A percentile compares a stretch with the other conserved stretches of the same genome.
Conservation (phyloP, 2,329 filamentous ascomycete species). For the Chaetomiaceae sp. region DNA sequence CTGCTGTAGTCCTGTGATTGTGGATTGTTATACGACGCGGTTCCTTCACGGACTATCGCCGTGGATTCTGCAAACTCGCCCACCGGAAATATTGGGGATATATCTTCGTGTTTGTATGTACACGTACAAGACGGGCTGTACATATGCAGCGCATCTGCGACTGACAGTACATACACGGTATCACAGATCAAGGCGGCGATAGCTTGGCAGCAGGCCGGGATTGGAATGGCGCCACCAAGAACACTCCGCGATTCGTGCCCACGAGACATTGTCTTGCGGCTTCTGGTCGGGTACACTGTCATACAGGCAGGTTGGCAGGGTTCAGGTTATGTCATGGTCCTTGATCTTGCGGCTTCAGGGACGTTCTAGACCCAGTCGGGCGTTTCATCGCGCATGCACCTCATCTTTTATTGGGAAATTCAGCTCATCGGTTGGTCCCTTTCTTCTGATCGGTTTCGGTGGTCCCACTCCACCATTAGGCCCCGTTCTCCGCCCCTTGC, state of each 20-base stretch:
- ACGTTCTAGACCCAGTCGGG: slow-evolving; percentile 16
- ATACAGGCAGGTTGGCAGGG: neutral
- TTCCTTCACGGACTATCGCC: too few species aligned
- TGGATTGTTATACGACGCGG: too few species aligned
- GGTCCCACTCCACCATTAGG: slow-evolving; percentile 8
- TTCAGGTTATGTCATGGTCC: neutral
- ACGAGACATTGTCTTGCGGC: neutral
- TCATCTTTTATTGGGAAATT: neutral
- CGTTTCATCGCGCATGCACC: slow-evolving; percentile 11
- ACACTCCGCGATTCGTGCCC: neutral
- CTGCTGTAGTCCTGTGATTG: too few species aligned
- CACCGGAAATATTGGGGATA: too few species aligned
- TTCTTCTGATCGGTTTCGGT: slow-evolving; percentile 19
- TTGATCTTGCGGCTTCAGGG: slow-evolving; percentile 7
- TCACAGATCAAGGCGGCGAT: neutral
- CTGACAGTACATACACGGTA: neutral
- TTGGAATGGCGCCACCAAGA: too few species aligned
- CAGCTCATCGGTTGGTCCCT: slow-evolving; percentile 15
- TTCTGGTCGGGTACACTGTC: neutral
- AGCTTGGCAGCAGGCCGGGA: neutral
- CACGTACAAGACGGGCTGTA: too few species aligned
- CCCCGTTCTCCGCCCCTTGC: neutral
- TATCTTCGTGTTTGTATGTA: too few species aligned
- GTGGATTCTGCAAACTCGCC: too few species aligned
- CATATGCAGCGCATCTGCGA: too few species aligned